A percentile compares a stretch with the other conserved stretches of the same genome.
Conservation (phyloP, 2,329 filamentous ascomycete species). For the Sporothrix phasma region DNA sequence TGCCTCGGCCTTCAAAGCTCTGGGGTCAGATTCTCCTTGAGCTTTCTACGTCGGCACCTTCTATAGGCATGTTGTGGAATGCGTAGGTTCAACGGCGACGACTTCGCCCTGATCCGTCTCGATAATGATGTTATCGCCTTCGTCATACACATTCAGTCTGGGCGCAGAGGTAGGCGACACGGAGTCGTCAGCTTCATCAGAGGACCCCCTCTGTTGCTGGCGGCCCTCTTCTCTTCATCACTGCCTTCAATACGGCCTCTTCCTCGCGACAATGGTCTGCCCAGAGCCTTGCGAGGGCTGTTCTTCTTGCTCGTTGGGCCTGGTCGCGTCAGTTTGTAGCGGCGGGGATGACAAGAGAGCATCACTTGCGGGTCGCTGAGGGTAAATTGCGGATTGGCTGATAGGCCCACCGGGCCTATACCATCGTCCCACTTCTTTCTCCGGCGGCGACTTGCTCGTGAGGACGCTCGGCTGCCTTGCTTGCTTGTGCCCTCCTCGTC, state of each 20-base stretch:
- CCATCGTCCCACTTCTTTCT: constrained; percentile 61
- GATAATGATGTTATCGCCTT: constrained; percentile 68
- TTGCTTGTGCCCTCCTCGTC: constrained; percentile 57
- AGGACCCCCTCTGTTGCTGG: not conserved
- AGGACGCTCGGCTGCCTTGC: constrained; percentile 49
- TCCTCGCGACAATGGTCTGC: not conserved
- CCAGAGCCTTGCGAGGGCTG: constrained; percentile 11
- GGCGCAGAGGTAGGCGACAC: constrained; percentile 8
- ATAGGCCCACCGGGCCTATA: constrained; percentile 77
- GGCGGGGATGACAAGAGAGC: not conserved
- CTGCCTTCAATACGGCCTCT: not conserved
- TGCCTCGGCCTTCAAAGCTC: constrained; percentile 26
- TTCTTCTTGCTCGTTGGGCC: constrained; percentile 21
- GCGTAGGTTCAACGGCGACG: constrained; percentile 50
- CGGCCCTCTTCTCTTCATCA: constrained; percentile 1
- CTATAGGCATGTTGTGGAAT: not conserved
- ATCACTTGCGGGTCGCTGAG: constrained; percentile 35
- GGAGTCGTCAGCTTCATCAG: constrained; percentile 16
- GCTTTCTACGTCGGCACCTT: constrained; percentile 13
- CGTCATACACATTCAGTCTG: constrained; percentile 62
- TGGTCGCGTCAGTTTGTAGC: constrained; percentile 14
- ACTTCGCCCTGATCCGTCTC: constrained; percentile 87
- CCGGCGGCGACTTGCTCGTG: constrained; percentile 49
- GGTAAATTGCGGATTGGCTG: constrained; percentile 79
- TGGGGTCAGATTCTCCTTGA: constrained; percentile 16